Base-by-base conservation (phyloP, 2,329 filamentous ascomycete genomes). In the Penicillium crustosum region DNA sequence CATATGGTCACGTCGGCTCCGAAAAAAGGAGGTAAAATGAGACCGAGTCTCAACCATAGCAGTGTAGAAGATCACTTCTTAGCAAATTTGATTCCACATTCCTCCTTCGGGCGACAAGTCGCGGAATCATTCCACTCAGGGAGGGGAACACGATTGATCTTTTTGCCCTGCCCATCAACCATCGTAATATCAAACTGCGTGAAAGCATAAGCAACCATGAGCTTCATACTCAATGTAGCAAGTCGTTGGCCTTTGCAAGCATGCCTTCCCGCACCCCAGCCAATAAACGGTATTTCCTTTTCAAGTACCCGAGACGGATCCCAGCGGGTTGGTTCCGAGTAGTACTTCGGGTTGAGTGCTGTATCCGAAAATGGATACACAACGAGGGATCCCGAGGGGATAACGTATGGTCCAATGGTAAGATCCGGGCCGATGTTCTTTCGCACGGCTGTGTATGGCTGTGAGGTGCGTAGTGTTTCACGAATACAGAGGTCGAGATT, bases 211-310 rank as follows among this genome's bases (percentile, higher is more conserved):
- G 35, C 42, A 38, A 45, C 51, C 45, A 61, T 29, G 10, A 61
- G 51, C 31, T 59, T 61, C 50, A 61, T 44, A 6, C 19, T 61
- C 47, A 61, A 41, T 1, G 48, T 52, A 13, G 50, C 58, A 44
- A 61, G 58, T 41, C 58, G 50, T 19, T 61, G 58, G 8, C 58
- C 58, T 35, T 61, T 55, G 44, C 58, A 61, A 6, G 45, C 39
- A 33, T 59, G 56, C 15, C 41, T 49, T 8, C 58, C 58, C 6
- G 31, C 47, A n/a, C 55, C 58, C 58, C 58, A 60, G 12, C 44
- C 49, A 25, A 60, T 44, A 6, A 53, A 60, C 1, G 50, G 39
- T 10, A 31, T 36, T 17, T 48, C 54, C 8, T 45, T 53, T 15
- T 15, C 27, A 19, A 41, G n/a, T 15, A n/a, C 42, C 15, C 58